These are phyloP conservation scores for Coleophoma eucalyptorum DNA, from an alignment of 2,329 filamentous ascomycete genomes.

Conservation along the genomic window DNA sequence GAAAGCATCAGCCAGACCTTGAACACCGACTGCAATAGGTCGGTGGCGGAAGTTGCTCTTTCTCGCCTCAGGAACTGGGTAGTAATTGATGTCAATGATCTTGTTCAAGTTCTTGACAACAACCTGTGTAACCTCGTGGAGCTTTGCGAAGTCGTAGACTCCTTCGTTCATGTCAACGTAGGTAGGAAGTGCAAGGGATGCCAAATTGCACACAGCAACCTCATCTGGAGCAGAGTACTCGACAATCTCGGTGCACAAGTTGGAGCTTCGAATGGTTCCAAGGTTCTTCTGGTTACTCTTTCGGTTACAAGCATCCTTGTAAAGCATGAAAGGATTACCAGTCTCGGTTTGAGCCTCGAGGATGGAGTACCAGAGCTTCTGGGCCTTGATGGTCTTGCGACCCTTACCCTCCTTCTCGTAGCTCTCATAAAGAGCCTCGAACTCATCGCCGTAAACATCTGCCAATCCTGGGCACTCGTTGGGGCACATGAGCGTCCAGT, in stretches of 20 bases:
- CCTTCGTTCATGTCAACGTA: conserved; percentile 85
- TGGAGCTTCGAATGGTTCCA: conserved; percentile 96
- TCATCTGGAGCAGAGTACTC: conserved; percentile 97
- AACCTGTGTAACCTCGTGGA: conserved; percentile 90
- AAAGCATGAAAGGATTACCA: conserved; percentile 98
- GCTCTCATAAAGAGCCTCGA: conserved; percentile 87
- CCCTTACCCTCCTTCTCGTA: conserved; percentile 88
- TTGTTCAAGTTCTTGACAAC: conserved; percentile 95
- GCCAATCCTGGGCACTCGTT: conserved; percentile 93
- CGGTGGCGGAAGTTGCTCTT: conserved; percentile 98
- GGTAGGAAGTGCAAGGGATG: conserved; percentile 86
- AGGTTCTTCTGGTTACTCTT: conserved; percentile 99
- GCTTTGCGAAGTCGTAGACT: conserved; percentile 91
- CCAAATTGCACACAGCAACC: conserved; percentile 97
- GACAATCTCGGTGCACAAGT: conserved; percentile 97
- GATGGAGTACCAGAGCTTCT: conserved; percentile 99
- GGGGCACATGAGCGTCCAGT: conserved; percentile 98
- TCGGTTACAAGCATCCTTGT: conserved; percentile 97
- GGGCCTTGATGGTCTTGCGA: conserved; percentile 87
- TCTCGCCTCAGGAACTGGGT: conserved; percentile 89
- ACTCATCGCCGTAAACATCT: conserved; percentile 96
- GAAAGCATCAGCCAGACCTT: conserved; percentile 97
- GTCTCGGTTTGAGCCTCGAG: conserved; percentile 98
- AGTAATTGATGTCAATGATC: conserved; percentile 98
- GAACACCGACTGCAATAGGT: conserved; percentile 93